A percentile compares a stretch with the other conserved stretches of the same genome.
phyloP scores from a whole-genome alignment of 768 basidiomycete species.

The Lentinus brumalis region DNA sequence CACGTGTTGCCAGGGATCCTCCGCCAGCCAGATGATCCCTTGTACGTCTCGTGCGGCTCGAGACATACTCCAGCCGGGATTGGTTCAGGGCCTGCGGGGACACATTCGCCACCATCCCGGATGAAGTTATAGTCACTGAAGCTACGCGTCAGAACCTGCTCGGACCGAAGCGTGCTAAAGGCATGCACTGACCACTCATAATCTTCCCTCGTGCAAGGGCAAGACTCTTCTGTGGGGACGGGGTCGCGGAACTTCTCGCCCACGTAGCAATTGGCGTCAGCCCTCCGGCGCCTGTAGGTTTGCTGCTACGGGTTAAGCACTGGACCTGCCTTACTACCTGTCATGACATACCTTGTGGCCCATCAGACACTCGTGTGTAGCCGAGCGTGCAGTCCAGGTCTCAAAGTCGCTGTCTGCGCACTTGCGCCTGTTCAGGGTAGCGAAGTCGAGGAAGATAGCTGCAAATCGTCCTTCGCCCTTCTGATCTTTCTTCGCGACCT shows the following conservation, averaged over 20 bases:
- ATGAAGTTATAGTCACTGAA: constrained; percentile 88
- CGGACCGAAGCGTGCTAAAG: background rate
- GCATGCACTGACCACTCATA: constrained; percentile 78
- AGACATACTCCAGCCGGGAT: constrained; percentile 78
- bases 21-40: constrained; percentile 90
- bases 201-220: constrained; percentile 83
- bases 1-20: constrained; percentile 94
- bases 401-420: constrained; percentile 79
- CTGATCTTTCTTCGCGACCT: constrained; percentile 64
- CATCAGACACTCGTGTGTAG: constrained; percentile 82
- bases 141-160: background rate
- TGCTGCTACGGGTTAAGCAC: constrained; percentile 52
- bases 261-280: constrained; percentile 84
- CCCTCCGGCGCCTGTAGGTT: constrained; percentile 89
- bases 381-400: constrained; percentile 79
- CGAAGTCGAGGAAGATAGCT: constrained; percentile 83
- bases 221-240: constrained; percentile 78
- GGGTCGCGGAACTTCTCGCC: constrained; percentile 90
- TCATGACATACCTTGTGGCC: constrained; percentile 67
- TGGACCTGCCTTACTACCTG: background rate
- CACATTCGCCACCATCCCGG: constrained; percentile 71
- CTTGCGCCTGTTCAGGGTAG: constrained; percentile 62
- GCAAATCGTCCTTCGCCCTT: constrained; percentile 62
- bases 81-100: constrained; percentile 85
- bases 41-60: constrained; percentile 60